Conservation (phyloP, 495 filamentous ascomycete species). For the Thermothielavioides terrestris region DNA sequence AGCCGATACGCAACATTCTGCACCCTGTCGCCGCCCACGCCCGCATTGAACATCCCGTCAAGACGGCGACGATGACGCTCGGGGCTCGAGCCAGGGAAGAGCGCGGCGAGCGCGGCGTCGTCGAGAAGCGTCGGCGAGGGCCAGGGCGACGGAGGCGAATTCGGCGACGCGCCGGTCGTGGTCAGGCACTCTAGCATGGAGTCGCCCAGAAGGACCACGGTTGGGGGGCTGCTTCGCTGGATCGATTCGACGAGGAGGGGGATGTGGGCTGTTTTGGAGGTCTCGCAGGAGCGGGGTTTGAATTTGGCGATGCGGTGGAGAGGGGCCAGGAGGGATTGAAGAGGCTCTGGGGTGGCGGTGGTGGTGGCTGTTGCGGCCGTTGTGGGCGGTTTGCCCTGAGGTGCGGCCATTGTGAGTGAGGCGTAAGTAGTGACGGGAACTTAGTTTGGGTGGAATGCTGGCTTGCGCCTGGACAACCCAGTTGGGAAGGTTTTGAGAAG, state of each 20-base stretch:
- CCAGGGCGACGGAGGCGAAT: conserved; percentile 8
- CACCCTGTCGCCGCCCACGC: conserved; percentile 25
- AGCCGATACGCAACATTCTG: conserved; percentile 30
- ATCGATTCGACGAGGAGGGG: conserved; percentile 7
- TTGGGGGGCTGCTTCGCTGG: background rate
- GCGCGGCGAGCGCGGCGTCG: background rate
- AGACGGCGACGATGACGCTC: background rate
- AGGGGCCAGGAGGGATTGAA: background rate
- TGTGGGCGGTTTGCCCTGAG: too few species aligned
- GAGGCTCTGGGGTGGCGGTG: background rate
- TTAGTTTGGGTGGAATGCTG: too few species aligned
- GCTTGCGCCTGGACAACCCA: too few species aligned
- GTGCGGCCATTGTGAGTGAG: too few species aligned
- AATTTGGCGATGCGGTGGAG: conserved; percentile 8
- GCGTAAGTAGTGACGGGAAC: too few species aligned
- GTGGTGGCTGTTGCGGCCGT: background rate
- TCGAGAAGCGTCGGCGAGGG: conserved; percentile 13
- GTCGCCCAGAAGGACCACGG: conserved; percentile 23
- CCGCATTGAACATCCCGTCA: conserved; percentile 17
- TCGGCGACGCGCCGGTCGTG: conserved; percentile 17
- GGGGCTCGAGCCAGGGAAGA: background rate
- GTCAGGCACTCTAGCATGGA: conserved; percentile 27
- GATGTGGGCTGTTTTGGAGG: conserved; percentile 11
- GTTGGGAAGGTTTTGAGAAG: too few species aligned
- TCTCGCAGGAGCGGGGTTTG: conserved; percentile 17